Evolutionary conservation across 768 basidiomycete species (phyloP), one percentile per base, ranked within the genome.

Genomic region (Psilocybe tampanensis): DNA sequence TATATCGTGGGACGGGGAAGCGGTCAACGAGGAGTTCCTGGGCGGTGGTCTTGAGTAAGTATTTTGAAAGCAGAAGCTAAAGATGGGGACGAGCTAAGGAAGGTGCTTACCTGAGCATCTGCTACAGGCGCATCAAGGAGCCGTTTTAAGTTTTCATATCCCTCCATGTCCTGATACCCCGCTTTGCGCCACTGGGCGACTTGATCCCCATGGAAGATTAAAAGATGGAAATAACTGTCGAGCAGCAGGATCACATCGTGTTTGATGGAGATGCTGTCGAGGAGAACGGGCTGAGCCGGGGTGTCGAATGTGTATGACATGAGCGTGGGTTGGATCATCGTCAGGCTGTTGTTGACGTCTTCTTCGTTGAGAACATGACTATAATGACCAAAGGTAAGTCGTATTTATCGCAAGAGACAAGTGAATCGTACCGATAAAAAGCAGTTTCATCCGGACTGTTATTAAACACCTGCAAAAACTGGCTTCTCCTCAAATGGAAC

Each of bases 401-500:
- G 33, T 34, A 34, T 34, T 7, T 15, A 34, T 34, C 33, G n/a
- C 36, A 39, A 39, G 36, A 39, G 15, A 13, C 4, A 13, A 39
- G 3, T 13, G n/a, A 39, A 34, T 8, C 53, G n/a, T 52, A 89
- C 94, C 95, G 83, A 73, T 98, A 98, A 81, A 96, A 98, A 13
- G 95, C 97, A 18, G 95, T 98, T 78, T 99, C 97, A 71, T 99
- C 97, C 8, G 97, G 97, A 80, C 94, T 95, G 80, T 98, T 99
- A 74, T 98, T 98, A 76, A 98, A 98, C 53, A 98, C 95, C 74
- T 99, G 97, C 70, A 99, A 79, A 80, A 99, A 98, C 75, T 98
- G 96, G 81, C 92, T 94, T 70, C 97, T 80, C 57, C 96, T 83
- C 59, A 99, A 74, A 75, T 99, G 97, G 88, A 98, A 99, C 97